Conservation (phyloP, 2,329 filamentous ascomycete species). For the Pseudogymnoascus sp. region DNA sequence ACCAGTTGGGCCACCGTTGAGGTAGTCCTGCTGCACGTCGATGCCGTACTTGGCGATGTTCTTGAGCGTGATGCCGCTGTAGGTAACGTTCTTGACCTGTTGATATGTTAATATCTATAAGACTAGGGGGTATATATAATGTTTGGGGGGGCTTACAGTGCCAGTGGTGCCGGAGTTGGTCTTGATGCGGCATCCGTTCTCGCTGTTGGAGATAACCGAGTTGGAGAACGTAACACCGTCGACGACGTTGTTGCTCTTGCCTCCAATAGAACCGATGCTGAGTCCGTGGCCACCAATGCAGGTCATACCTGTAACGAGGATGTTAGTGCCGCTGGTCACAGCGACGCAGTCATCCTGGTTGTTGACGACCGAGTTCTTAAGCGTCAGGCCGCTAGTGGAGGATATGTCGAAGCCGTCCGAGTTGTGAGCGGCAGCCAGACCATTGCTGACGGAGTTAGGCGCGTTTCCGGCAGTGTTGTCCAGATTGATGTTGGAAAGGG, state of each 20-base stretch:
- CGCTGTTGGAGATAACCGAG: slow-evolving; percentile 41
- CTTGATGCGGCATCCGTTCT: slow-evolving; percentile 53
- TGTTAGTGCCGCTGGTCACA: slow-evolving; percentile 44
- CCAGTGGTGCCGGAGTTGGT: slow-evolving; percentile 45
- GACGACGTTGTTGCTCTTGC: slow-evolving; percentile 47
- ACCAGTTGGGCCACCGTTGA: slow-evolving; percentile 38
- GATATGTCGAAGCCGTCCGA: slow-evolving; percentile 49
- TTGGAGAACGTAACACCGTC: slow-evolving; percentile 43
- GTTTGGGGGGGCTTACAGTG: slow-evolving; percentile 31
- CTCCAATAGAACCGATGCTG: slow-evolving; percentile 52
- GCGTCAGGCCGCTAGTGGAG: slow-evolving; percentile 38
- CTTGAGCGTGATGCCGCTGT: slow-evolving; percentile 43
- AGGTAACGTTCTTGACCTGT: slow-evolving; percentile 37
- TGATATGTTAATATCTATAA: background rate
- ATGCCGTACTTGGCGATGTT: slow-evolving; percentile 47
- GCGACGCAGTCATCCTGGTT: slow-evolving; percentile 56
- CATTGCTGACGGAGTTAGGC: slow-evolving; percentile 23
- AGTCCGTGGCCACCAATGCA: slow-evolving; percentile 36
- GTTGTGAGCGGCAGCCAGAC: slow-evolving; percentile 36
- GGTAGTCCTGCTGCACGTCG: slow-evolving; percentile 51
- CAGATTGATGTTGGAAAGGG: slow-evolving; percentile 44
- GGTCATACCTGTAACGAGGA: slow-evolving; percentile 24
- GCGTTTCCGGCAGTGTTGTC: slow-evolving; percentile 48
- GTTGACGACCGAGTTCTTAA: slow-evolving; percentile 42
- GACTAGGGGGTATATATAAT: background rate